Evolutionary conservation across 805 yeast species (phyloP).

Genomic region (Sugiyamaella chiloensis): DNA sequence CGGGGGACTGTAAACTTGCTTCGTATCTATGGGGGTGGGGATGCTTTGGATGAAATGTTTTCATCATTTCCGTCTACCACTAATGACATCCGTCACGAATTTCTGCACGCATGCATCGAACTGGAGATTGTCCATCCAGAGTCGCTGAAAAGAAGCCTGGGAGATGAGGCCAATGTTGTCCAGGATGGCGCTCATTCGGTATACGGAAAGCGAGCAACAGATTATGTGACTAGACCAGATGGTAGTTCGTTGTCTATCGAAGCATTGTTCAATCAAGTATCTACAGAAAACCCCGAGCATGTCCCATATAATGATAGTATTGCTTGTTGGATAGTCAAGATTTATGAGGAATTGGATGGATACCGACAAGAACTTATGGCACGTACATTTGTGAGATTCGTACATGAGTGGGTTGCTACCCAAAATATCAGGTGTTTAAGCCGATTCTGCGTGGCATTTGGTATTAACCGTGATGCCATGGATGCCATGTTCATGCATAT

Average conservation of each 20-base stretch:
- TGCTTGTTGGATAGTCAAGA: conserved; percentile 46
- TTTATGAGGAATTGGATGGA: conserved; percentile 47
- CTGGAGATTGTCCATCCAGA: conserved; percentile 41
- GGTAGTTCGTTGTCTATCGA: conserved; percentile 31
- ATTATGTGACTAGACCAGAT: conserved; percentile 18
- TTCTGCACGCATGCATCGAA: conserved; percentile 44
- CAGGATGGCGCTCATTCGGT: conserved; percentile 5
- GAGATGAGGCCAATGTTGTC: conserved; percentile 21
- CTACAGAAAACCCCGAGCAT: conserved; percentile 45
- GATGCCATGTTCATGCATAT: conserved; percentile 43
- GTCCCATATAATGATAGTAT: conserved; percentile 52
- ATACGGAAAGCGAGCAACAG: conserved; percentile 15
- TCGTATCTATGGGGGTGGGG: conserved; percentile 37
- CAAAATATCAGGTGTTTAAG: conserved; percentile 46
- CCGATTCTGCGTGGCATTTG: conserved; percentile 51
- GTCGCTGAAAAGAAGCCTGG: conserved; percentile 27
- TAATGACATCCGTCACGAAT: conserved; percentile 49
- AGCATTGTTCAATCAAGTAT: conserved; percentile 27
- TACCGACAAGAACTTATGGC: conserved; percentile 47
- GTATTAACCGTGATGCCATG: conserved; percentile 42
- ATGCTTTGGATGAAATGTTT: conserved; percentile 47
- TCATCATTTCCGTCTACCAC: conserved; percentile 48
- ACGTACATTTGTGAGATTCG: conserved; percentile 30
- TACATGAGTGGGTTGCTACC: conserved; percentile 38
- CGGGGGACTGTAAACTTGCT: conserved; percentile 36